Conservation (phyloP, 2,329 filamentous ascomycete genomes). For the Xenoacremonium recifei region DNA sequence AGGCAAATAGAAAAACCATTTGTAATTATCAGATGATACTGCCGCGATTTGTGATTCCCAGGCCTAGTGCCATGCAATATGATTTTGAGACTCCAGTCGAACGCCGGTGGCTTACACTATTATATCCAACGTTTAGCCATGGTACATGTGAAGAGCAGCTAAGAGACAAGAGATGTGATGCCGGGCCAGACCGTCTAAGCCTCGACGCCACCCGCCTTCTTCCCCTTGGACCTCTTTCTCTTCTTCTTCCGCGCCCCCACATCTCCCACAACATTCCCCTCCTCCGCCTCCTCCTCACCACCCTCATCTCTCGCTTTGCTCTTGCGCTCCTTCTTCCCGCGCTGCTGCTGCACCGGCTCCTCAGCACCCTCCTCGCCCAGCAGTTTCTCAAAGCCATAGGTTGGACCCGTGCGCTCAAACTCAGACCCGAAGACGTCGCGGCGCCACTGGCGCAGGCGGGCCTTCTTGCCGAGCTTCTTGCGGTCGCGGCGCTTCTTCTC, state of each 20-base stretch:
- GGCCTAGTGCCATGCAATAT: too few relatives aligned
- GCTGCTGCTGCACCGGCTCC: constrained; percentile 18
- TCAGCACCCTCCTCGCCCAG: constrained; percentile 25
- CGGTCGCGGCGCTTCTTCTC: constrained; percentile 88
- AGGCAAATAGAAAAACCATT: too few relatives aligned
- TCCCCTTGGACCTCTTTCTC: constrained; percentile 51
- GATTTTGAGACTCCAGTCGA: too few relatives aligned
- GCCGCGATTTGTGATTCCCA: too few relatives aligned
- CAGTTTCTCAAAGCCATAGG: constrained; percentile 53
- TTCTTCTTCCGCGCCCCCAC: constrained; percentile 44
- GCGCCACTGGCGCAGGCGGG: constrained; percentile 82
- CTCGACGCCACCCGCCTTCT: constrained; percentile 30
- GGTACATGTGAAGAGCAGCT: too few relatives aligned
- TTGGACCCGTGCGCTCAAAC: constrained; percentile 55
- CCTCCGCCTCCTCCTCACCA: constrained; percentile 15
- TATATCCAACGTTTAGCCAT: too few relatives aligned
- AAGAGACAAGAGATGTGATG: too few relatives aligned
- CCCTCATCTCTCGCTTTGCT: constrained; percentile 12
- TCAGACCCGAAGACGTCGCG: constrained; percentile 61
- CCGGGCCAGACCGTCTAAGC: constrained; percentile 38
- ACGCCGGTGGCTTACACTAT: too few relatives aligned
- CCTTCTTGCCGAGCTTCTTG: constrained; percentile 91
- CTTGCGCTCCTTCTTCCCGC: constrained; percentile 23
- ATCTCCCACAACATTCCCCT: constrained; percentile 28
- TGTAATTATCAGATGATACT: too few relatives aligned